Evolutionary conservation across 2,329 filamentous ascomycete species (phyloP).

Genomic region (Byssothecium circinans): DNA sequence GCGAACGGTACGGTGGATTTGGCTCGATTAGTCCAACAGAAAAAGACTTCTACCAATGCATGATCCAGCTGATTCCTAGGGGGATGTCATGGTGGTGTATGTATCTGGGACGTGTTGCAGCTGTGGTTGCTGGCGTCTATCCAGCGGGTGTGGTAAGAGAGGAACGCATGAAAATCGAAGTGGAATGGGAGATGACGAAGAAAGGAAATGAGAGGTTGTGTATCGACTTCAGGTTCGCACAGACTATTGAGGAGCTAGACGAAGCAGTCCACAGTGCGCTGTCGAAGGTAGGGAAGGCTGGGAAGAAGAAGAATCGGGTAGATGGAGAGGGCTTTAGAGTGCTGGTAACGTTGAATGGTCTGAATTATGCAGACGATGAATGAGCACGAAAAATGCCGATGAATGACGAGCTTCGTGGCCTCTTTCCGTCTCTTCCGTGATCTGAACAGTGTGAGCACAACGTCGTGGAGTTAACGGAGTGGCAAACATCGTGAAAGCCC

Average conservation of each 20-base stretch:
- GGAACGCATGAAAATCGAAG: slow-evolving; percentile 33
- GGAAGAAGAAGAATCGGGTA: slow-evolving; percentile 46
- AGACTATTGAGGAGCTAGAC: slow-evolving; percentile 32
- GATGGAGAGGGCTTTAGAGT: slow-evolving; percentile 34
- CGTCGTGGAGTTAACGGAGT: slow-evolving; percentile 5
- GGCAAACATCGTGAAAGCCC: slow-evolving; percentile 21
- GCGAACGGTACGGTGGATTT: slow-evolving; percentile 70
- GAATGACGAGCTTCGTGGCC: neutral
- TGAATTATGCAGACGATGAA: slow-evolving; percentile 16
- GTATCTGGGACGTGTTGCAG: slow-evolving; percentile 64
- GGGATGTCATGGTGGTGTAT: slow-evolving; percentile 66
- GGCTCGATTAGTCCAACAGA: slow-evolving; percentile 60
- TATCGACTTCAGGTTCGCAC: slow-evolving; percentile 29
- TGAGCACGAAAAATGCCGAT: neutral
- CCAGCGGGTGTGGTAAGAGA: slow-evolving; percentile 58
- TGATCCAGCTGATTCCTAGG: slow-evolving; percentile 57
- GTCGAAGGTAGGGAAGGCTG: slow-evolving; percentile 38
- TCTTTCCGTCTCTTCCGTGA: neutral
- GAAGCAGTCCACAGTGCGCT: slow-evolving; percentile 36
- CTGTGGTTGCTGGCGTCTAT: slow-evolving; percentile 61
- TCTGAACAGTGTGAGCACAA: neutral
- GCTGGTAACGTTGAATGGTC: slow-evolving; percentile 30
- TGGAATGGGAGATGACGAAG: slow-evolving; percentile 29
- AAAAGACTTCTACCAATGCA: slow-evolving; percentile 54
- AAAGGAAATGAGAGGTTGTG: slow-evolving; percentile 34